Conservation (phyloP, 139 green algal genomes). For the Gonium pectorale region DNA sequence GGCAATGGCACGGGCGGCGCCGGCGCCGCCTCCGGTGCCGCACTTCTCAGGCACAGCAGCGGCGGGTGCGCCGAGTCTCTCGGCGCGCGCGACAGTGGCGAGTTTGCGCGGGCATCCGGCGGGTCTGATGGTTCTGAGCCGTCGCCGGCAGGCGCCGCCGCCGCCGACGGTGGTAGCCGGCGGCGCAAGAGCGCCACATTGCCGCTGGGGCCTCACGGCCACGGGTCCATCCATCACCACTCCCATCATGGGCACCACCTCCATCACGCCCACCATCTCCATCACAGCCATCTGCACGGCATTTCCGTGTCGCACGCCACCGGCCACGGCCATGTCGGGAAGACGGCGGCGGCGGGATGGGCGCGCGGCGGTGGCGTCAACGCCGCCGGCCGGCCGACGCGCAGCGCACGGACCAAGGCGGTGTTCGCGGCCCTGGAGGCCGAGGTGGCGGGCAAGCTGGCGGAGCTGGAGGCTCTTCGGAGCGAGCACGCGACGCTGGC, state of each 20-base stretch:
- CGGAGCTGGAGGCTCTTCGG: constrained; percentile 29
- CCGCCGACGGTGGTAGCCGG: not conserved
- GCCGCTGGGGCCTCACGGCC: not conserved
- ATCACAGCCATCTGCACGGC: not conserved
- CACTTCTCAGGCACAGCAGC: too few species aligned
- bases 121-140: too few species aligned
- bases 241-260: not conserved
- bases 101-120: too few species aligned
- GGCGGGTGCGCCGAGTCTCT: too few species aligned
- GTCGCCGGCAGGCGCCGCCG: not conserved
- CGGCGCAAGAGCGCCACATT: not conserved
- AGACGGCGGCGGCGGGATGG: not conserved
- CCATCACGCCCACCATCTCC: not conserved
- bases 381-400: constrained; percentile 2
- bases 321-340: not conserved
- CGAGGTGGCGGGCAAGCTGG: constrained; percentile 14
- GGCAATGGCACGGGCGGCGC: not conserved
- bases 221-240: not conserved
- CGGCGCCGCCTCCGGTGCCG: not conserved
- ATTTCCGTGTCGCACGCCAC: not conserved
- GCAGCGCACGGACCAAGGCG: constrained; percentile 7
- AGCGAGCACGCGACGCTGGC: not conserved
- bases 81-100: too few species aligned
- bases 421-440: constrained; percentile 33
- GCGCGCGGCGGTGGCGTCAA: not conserved